These are phyloP conservation scores for Sungouiozyma ichnusensis DNA, from an alignment of 805 yeast genomes.

Conservation along the genomic window DNA sequence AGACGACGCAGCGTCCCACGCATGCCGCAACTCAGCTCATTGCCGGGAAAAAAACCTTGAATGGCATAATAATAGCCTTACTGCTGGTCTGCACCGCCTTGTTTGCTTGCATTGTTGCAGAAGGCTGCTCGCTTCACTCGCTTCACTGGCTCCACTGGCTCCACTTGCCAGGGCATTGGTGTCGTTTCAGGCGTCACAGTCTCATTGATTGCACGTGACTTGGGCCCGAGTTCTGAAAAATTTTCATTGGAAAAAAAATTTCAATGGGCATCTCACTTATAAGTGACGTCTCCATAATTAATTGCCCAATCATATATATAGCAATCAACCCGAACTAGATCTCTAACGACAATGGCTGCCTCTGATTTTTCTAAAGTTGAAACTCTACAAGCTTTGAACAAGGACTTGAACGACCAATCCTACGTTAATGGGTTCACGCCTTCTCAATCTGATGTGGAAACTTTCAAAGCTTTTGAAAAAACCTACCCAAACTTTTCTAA, in stretches of 20 bases:
- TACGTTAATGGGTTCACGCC: slow-evolving; percentile 89
- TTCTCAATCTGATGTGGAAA: slow-evolving; percentile 91
- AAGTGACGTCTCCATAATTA: too few species aligned
- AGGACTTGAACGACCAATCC: slow-evolving; percentile 82
- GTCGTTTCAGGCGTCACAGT: not conserved
- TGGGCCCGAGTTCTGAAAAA: not conserved
- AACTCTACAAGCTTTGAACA: slow-evolving; percentile 65
- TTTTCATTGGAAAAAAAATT: not conserved
- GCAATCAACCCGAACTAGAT: too few species aligned
- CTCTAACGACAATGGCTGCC: slow-evolving; percentile 58
- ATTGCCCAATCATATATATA: too few species aligned
- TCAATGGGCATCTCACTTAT: not conserved
- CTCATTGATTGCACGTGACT: not conserved
- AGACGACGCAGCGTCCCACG: too few species aligned
- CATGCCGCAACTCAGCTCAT: too few species aligned
- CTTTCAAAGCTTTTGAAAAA: slow-evolving; percentile 87
- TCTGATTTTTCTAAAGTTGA: slow-evolving; percentile 74
- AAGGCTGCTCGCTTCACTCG: not conserved
- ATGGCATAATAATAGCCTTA: too few species aligned
- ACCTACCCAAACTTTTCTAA: slow-evolving; percentile 91
- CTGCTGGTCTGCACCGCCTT: not conserved
- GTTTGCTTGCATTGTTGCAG: not conserved
- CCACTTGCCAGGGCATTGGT: not conserved
- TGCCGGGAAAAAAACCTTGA: too few species aligned
- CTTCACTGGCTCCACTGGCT: not conserved